Base-by-base conservation (phyloP, 345 rosid genomes). In the Euphorbia pulcherrima region DNA sequence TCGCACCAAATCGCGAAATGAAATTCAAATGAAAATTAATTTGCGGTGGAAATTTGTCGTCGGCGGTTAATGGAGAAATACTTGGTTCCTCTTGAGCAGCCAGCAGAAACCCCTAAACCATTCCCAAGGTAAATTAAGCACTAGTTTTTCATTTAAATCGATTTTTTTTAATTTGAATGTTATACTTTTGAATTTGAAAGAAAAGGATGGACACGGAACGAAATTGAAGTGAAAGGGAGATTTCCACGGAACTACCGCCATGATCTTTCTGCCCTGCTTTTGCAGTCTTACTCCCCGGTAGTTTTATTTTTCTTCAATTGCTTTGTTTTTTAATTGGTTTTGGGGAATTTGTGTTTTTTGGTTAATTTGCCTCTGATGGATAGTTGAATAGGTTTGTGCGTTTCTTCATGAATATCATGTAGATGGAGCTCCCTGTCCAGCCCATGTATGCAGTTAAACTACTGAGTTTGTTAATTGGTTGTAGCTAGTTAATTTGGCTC, bases 231-330 rank as follows among this genome's bases (percentile, higher is more conserved):
- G 82, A 79, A 66, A 5, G 99, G 96, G 28, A 79, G 87, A 58
- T 55, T 84, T 12, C 78, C 76, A 8, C 68, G 88, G 29, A 72
- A 67, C 51, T 85, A 85, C 60, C 88, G 91, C 56, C 89, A 84
- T 62, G 64, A 77, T 6, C 72, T 84, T 29, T 83, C 88, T 27
- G 18, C 76, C 60, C 65, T 88, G 27, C 79, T 88, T 37, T 52
- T 89, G 79, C 85, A 80, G 37, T 94, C 99, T 30, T 94, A 85
- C 67, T 81, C 84, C 2, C 77, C 87, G 97, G 99, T 44, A 10
- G 12, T 7, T 56, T 40, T 13, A 16, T 12, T 65, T 60, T 7
- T n/a, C 70, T 17, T 39, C 44, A 1, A 5, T 39, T 9, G 10
- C 44, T 33, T 33, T 33, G 7, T 33, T 7, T 33, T 33, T 7